Conservation (phyloP, 768 basidiomycete genomes). For the Sutorius australiensis region DNA sequence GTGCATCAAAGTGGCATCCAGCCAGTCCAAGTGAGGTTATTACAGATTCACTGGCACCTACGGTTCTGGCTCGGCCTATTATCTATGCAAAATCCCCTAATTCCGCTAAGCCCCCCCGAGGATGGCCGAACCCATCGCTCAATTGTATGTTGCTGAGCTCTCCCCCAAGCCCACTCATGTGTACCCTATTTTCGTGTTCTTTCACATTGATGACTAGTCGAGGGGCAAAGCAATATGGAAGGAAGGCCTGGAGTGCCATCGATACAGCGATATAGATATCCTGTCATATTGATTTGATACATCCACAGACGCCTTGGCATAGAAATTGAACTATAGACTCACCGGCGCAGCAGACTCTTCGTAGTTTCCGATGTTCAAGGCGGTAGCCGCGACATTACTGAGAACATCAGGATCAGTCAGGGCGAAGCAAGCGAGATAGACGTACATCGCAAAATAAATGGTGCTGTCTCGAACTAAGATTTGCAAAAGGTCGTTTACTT, state of each 20-base stretch:
- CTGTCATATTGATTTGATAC: background rate
- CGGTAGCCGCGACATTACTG: constrained; percentile 5
- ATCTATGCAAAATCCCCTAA: background rate
- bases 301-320: background rate
- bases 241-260: constrained; percentile 13
- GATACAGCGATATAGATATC: constrained; percentile 9
- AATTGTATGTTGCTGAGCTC: background rate
- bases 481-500: constrained; percentile 5
- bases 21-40: too few relatives aligned
- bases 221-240: constrained; percentile 16
- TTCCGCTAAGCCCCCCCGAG: background rate
- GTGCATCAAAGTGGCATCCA: too few relatives aligned
- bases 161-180: constrained; percentile 1
- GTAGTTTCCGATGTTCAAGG: constrained; percentile 2
- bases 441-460: constrained; percentile 19
- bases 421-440: background rate
- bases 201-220: constrained; percentile 18
- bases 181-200: constrained; percentile 7
- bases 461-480: constrained; percentile 20
- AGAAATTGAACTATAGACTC: background rate
- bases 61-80: too few relatives aligned
- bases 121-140: background rate
- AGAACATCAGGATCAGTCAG: background rate
- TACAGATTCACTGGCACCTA: too few relatives aligned
- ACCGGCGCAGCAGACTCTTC: background rate